Evolutionary conservation across 305 asterid genomes (phyloP).

Genomic region (Lippia alba): DNA sequence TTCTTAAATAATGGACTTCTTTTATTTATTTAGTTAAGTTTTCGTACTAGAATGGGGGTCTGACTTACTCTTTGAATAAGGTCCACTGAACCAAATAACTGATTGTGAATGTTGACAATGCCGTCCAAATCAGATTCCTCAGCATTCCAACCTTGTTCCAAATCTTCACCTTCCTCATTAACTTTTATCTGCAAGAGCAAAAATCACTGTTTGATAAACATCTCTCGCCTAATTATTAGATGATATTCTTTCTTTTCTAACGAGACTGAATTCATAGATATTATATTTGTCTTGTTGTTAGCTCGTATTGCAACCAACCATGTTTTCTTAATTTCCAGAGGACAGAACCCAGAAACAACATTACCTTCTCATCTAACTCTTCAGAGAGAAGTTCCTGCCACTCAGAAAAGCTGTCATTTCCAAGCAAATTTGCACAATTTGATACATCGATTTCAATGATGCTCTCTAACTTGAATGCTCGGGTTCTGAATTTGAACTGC

Average conservation of each 20-base stretch:
- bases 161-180: constrained; percentile 50
- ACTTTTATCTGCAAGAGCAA: constrained; percentile 45
- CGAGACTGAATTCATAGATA: neutral
- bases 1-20: neutral
- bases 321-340: no score
- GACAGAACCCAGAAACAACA: neutral
- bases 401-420: constrained; percentile 65
- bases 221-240: neutral
- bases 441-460: constrained; percentile 80
- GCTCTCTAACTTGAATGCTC: constrained; percentile 74
- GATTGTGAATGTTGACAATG: constrained; percentile 69
- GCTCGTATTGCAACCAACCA: no score
- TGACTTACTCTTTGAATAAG: constrained; percentile 59
- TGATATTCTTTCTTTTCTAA: neutral
- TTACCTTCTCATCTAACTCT: constrained; percentile 67
- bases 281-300: neutral
- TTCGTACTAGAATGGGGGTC: neutral
- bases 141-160: constrained; percentile 72
- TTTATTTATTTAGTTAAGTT: no score
- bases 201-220: neutral
- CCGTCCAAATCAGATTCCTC: constrained; percentile 66
- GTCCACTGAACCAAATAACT: constrained; percentile 83
- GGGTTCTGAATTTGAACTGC: constrained; percentile 77
- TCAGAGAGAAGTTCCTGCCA: constrained; percentile 80
- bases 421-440: constrained; percentile 55